Evolutionary conservation across 2,329 filamentous ascomycete genomes (phyloP).

Genomic region (Diaporthe sp.): DNA sequence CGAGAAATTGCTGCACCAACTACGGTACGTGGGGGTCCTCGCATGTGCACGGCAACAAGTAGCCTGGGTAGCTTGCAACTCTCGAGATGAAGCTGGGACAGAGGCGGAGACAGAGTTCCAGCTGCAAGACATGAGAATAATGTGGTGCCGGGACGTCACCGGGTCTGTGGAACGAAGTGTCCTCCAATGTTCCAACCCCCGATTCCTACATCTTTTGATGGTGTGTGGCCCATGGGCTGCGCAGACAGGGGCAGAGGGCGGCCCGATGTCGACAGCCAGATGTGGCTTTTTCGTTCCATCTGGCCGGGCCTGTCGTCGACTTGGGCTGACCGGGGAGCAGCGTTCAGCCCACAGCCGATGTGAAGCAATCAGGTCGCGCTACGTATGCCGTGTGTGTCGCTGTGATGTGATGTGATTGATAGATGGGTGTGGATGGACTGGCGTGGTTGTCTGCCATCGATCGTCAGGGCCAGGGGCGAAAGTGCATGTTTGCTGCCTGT

Average conservation of each 20-base stretch:
- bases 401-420: conserved; percentile 19
- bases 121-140: background rate
- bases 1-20: background rate
- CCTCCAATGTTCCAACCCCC: background rate
- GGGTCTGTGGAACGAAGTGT: background rate
- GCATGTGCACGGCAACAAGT: background rate
- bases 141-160: background rate
- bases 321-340: conserved; percentile 2
- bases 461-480: conserved; percentile 20
- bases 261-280: conserved; percentile 15
- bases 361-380: conserved; percentile 4
- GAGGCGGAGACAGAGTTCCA: background rate
- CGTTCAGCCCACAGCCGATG: background rate
- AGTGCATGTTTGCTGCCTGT: background rate
- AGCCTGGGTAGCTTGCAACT: background rate
- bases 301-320: conserved; percentile 9
- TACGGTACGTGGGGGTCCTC: background rate
- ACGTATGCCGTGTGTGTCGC: conserved; percentile 14
- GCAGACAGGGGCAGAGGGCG: background rate
- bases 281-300: conserved; percentile 25
- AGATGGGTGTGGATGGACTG: background rate
- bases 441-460: background rate
- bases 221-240: background rate
- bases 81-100: background rate
- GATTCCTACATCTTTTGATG: background rate